A percentile compares a stretch with the other conserved stretches of the same genome.
phyloP scores from a whole-genome alignment of 331 rosid species.

The Malus hybrid region DNA sequence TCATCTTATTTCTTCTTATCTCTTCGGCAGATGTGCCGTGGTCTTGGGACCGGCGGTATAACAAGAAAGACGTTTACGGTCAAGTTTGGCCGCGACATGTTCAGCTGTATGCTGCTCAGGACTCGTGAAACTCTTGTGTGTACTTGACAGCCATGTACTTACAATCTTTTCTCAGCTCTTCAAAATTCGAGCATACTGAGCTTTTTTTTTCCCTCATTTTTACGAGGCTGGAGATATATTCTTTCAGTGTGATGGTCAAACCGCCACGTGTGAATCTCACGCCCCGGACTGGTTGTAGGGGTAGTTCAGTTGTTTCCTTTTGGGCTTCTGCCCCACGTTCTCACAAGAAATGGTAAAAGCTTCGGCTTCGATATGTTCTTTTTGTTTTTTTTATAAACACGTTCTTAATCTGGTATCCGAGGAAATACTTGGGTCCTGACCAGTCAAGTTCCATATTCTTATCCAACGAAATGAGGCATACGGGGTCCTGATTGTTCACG shows the following conservation, averaged over 20 bases:
- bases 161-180: neutral
- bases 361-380: neutral
- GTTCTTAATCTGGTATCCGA: neutral
- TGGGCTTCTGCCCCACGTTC: neutral
- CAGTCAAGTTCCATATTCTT: neutral
- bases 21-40: conserved; percentile 61
- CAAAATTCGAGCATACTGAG: neutral
- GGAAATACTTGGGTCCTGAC: too few species aligned
- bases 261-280: neutral
- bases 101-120: conserved; percentile 35
- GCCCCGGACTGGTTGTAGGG: neutral
- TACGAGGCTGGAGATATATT: neutral
- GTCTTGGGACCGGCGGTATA: conserved; percentile 82
- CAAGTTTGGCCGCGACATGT: conserved; percentile 68
- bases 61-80: conserved; percentile 68
- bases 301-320: neutral
- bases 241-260: neutral
- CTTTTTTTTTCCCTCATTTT: neutral
- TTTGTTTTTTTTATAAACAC: neutral
- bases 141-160: neutral
- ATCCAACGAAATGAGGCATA: neutral
- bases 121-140: conserved; percentile 12
- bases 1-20: conserved; percentile 1
- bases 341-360: neutral
- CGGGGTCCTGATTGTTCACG: neutral